Percentiles rank a stretch among this genome's conserved stretches.
phyloP scores from a whole-genome alignment of 345 rosid genomes.

The Arabis hirsuta region DNA sequence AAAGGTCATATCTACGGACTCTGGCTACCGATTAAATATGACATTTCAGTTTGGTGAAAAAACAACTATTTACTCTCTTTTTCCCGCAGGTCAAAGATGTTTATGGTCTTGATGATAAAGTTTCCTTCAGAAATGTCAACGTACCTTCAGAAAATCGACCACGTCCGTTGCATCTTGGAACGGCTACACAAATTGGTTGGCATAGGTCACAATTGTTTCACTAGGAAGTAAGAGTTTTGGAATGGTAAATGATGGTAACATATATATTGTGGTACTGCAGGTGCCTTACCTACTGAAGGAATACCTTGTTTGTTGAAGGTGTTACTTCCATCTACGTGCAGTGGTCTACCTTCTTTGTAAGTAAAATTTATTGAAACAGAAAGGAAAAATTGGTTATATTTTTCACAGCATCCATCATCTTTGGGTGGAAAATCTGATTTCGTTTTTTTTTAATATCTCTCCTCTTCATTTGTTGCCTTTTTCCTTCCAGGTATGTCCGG shows the following conservation, averaged over 20 bases:
- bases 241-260: not conserved
- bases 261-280: conserved; percentile 44
- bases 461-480: conserved; percentile 12
- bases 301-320: conserved; percentile 95
- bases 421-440: too few species aligned
- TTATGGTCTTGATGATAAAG: conserved; percentile 80
- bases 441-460: conserved; percentile 4
- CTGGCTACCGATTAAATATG: conserved; percentile 12
- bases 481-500: conserved; percentile 68
- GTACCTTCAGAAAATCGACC: conserved; percentile 83
- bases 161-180: conserved; percentile 79
- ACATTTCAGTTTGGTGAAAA: conserved; percentile 12
- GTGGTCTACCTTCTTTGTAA: conserved; percentile 79
- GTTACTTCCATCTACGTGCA: conserved; percentile 83
- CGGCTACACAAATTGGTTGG: conserved; percentile 96
- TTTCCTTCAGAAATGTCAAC: conserved; percentile 75
- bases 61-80: not conserved
- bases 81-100: conserved; percentile 80
- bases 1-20: conserved; percentile 53
- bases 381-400: conserved; percentile 3
- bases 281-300: conserved; percentile 94
- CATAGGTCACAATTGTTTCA: conserved; percentile 30
- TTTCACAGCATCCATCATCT: not conserved
- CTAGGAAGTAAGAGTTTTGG: not conserved
- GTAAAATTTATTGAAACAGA: conserved; percentile 40